Evolutionary conservation across 257 asterid species (phyloP), one percentile per base, ranked within the genome.

Genomic region (Fraxinus pennsylvanica): DNA sequence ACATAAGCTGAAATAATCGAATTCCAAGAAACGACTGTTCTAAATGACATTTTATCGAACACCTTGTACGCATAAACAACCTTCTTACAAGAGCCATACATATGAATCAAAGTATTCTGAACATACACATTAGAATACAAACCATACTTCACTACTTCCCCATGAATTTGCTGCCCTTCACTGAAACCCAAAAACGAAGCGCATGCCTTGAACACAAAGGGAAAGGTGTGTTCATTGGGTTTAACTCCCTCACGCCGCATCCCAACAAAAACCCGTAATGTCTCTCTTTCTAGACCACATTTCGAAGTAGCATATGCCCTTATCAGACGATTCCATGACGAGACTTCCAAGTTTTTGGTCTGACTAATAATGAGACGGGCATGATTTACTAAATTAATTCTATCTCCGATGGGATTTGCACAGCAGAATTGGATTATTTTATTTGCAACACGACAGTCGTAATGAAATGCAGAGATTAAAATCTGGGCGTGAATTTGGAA

Each of bases 21-120:
- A 84, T 94, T 92, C 97, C 98, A 92, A 1, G 96, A 86, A 43
- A 91, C 95, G 36, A 82, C 50, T 35, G 89, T 92, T 82, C 92
- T 86, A 0, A 33, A 25, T 0, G 86, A 33, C 97, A 94, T 94
- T 89, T 78, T 86, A 61, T 86, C 93, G 50, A 94, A 94, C 93
- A 92, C 81, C 25, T 74, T 85, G 69, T 79, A 81, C 1, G 96
- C 84, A 63, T 86, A 89, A 36, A 70, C 38, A 9, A 92, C 75
- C 76, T 84, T 87, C 83, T 81, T 92, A 72, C 95, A 92, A 2
- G 87, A 68, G 0, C 96, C 96, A 30, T 90, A 90, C 4, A 89
- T 81, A 81, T 85, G 85, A 78, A 92, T 83, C 50, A 88, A 59
- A 17, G 91, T 81, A 66, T 94, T 94, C 87, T 85, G 91, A 8